Base-by-base conservation (phyloP, 495 filamentous ascomycete species). In the Monascus purpureus region DNA sequence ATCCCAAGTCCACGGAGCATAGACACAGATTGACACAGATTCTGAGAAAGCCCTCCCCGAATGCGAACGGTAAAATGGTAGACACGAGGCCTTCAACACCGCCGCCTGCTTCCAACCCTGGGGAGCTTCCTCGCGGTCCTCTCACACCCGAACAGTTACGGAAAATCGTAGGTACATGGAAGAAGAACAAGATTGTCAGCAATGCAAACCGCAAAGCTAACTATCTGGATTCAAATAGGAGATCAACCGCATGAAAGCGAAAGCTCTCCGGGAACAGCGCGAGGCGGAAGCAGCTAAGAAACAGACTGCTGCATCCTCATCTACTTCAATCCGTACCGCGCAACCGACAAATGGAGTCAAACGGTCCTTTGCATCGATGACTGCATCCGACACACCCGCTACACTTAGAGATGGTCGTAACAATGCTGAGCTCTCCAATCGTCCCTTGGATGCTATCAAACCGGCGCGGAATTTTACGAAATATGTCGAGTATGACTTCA, bases 401-500 rank as follows among this genome's bases (percentile, higher is more conserved):
- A 83, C 65, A 8, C 62, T 69, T 31, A 80, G 82, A 41, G 80
- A 92, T 65, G 82, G 72, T 4, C 64, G 64, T 32, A 52, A 44
- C 6, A 38, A 50, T 23, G 17, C 41, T 8, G 35, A 36, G 13
- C 44, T 53, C 20, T 39, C 52, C 17, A 44, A 47, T 28, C 49
- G 56, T 15, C 63, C 57, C 6, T 53, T 69, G 13, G 68, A 73
- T 29, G 55, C 67, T 9, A 81, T 93, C 38, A 70, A 69, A 35
- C 72, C 79, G 2, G 79, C 75, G 29, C 71, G 69, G 34, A 93
- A 88, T 43, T 94, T 95, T 45, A 70, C 75, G 26, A 84, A 86
- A 54, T 96, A 77, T 55, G 82, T 97, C 42, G 90, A 97, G 37
- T 95, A 94, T 53, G 92, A 97, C 59, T 86, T 97, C 42, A 82